phyloP scores from a whole-genome alignment of 73 alveolate genomes.

The Paramecium bursaria region DNA sequence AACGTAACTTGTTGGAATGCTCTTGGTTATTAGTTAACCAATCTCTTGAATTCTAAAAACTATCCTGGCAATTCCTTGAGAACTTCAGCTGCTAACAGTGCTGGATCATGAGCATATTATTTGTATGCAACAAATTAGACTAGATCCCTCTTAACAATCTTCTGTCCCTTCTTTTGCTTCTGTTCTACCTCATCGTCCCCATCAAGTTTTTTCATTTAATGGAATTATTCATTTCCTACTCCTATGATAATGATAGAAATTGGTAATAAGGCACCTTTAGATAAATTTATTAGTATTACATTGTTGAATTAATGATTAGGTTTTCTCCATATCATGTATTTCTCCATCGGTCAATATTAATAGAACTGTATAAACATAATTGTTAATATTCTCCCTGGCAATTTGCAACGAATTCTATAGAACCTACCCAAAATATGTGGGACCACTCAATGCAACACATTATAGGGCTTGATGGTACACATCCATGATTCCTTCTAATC shows the following conservation, averaged over 20 bases:
- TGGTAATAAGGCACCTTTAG: constrained; percentile 71
- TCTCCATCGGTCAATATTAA: constrained; percentile 91
- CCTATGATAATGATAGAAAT: constrained; percentile 74
- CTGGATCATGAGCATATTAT: constrained; percentile 56
- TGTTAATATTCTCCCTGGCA: constrained; percentile 33
- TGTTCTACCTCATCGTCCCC: no score
- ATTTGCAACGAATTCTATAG: constrained; percentile 68
- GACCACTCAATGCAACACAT: constrained; percentile 80
- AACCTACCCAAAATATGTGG: constrained; percentile 84
- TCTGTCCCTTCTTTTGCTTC: constrained; percentile 58
- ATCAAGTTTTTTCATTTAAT: constrained; percentile 68
- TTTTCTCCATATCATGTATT: constrained; percentile 67
- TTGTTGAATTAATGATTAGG: constrained; percentile 31
- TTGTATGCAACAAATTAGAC: constrained; percentile 74
- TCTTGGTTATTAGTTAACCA: no score
- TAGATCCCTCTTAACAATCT: constrained; percentile 65
- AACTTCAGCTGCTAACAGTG: constrained; percentile 68
- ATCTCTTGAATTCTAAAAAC: no score
- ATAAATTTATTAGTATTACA: not conserved
- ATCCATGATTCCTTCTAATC: constrained; percentile 74
- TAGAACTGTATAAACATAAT: constrained; percentile 70
- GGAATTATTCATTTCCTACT: constrained; percentile 73
- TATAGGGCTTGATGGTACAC: constrained; percentile 73
- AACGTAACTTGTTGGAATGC: no score
- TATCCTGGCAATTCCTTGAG: constrained; percentile 74